Percentiles rank a stretch among this genome's conserved stretches.
Evolutionary conservation across 2,329 filamentous ascomycete species (phyloP).

Genomic region (Claviceps sp.): DNA sequence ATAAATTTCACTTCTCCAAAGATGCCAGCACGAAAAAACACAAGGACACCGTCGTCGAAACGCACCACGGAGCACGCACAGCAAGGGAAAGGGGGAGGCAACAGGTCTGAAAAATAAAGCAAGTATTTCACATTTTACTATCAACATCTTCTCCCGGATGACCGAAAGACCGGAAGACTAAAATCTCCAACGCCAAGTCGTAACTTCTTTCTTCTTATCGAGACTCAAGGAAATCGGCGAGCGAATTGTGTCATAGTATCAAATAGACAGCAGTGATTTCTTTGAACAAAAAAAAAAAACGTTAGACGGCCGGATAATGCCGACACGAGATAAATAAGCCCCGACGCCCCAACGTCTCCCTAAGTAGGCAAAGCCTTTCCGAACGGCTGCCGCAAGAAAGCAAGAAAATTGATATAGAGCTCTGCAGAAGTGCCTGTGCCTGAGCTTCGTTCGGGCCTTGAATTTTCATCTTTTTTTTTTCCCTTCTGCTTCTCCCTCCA

Average conservation of each 20-base stretch:
- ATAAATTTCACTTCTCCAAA: conserved; percentile 2
- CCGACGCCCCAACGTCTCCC: conserved; percentile 17
- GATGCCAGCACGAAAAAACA: conserved; percentile 1
- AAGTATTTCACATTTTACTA: conserved; percentile 23
- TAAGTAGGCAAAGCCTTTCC: conserved; percentile 10
- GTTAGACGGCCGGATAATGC: conserved; percentile 9
- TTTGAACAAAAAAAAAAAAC: conserved; percentile 1
- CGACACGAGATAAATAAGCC: conserved; percentile 14
- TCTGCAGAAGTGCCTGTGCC: conserved; percentile 3
- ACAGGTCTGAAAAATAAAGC: conserved; percentile 11
- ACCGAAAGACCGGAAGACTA: conserved; percentile 18
- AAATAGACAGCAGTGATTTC: conserved; percentile 19
- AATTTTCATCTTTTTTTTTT: background rate
- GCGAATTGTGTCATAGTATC: conserved; percentile 16
- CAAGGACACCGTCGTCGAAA: background rate
- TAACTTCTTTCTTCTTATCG: conserved; percentile 14
- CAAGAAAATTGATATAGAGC: conserved; percentile 13
- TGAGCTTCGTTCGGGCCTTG: background rate
- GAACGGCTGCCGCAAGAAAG: conserved; percentile 11
- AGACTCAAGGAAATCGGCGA: conserved; percentile 17
- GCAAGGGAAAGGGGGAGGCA: background rate
- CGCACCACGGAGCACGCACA: background rate
- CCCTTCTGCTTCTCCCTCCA: background rate
- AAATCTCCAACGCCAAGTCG: conserved; percentile 29
- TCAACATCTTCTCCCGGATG: conserved; percentile 23